These are phyloP conservation scores for Backusella psychrophila DNA, from an alignment of 192 early-diverging fungal species.

Conservation along the genomic window DNA sequence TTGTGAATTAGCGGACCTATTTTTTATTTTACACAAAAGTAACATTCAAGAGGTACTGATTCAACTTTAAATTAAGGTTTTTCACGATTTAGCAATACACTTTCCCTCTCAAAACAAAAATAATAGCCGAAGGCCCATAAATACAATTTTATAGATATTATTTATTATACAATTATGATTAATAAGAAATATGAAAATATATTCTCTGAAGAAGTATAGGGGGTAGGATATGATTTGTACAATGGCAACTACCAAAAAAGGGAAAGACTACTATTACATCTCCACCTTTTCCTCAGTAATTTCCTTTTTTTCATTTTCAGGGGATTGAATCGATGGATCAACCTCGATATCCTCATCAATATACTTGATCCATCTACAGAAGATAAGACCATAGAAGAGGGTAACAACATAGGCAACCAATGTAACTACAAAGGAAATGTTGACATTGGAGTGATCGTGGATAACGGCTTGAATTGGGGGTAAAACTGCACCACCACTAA, in stretches of 20 bases:
- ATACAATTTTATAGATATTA: not conserved
- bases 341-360: constrained; percentile 12
- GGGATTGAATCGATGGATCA: not conserved
- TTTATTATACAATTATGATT: constrained; percentile 1
- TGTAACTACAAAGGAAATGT: constrained; percentile 22
- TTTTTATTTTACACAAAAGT: not conserved
- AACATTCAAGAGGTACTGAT: not conserved
- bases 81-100: not conserved
- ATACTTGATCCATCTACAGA: constrained; percentile 15
- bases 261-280: not conserved
- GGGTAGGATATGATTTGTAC: not conserved
- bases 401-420: constrained; percentile 20
- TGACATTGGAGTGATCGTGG: constrained; percentile 8
- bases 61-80: not conserved
- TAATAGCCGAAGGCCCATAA: not conserved
- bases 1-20: not conserved
- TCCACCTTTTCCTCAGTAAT: not conserved
- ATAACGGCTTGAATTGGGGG: constrained; percentile 30
- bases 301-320: not conserved
- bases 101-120: not conserved
- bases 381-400: constrained; percentile 21
- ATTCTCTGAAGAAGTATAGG: not conserved
- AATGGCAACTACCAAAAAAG: not conserved
- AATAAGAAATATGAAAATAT: not conserved
- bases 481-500: constrained; percentile 26